phyloP scores from a whole-genome alignment of 2,329 filamentous ascomycete species.

The Didymella sp. region DNA sequence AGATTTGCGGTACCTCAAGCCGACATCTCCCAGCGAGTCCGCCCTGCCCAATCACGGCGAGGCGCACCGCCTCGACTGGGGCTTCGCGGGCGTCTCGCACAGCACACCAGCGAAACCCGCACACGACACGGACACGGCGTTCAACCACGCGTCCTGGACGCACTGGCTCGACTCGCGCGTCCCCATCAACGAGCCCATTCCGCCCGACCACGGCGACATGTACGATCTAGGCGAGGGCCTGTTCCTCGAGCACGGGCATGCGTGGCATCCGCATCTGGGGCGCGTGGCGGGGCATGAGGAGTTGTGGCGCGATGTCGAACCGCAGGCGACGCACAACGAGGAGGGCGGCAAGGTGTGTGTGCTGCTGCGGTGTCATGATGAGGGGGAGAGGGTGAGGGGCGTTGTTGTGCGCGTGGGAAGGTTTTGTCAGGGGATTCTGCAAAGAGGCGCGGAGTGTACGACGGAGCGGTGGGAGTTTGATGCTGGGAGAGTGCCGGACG shows the following conservation, averaged over 20 bases:
- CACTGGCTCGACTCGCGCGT: conserved; percentile 68
- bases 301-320: conserved; percentile 63
- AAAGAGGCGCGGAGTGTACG: conserved; percentile 53
- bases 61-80: conserved; percentile 65
- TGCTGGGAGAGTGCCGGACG: background rate
- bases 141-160: conserved; percentile 54
- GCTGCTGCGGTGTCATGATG: conserved; percentile 52
- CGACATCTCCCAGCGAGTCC: conserved; percentile 19
- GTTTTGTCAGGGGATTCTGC: conserved; percentile 64
- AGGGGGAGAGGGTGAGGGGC: conserved; percentile 54
- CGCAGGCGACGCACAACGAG: conserved; percentile 27
- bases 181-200: conserved; percentile 41
- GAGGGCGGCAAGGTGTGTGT: conserved; percentile 31
- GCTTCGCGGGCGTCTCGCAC: conserved; percentile 66
- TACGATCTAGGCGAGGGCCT: conserved; percentile 44
- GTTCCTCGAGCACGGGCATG: conserved; percentile 62
- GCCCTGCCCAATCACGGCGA: conserved; percentile 36
- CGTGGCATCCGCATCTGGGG: conserved; percentile 63
- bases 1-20: conserved; percentile 63
- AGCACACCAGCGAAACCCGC: no score
- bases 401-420: conserved; percentile 62
- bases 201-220: conserved; percentile 65
- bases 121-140: background rate
- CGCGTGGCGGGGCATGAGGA: conserved; percentile 68
- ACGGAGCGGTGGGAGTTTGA: conserved; percentile 64